Percentiles rank a stretch among this genome's conserved stretches.
Conservation (phyloP, 176 grass and related monocot species). For the Oryza glumipatula region DNA sequence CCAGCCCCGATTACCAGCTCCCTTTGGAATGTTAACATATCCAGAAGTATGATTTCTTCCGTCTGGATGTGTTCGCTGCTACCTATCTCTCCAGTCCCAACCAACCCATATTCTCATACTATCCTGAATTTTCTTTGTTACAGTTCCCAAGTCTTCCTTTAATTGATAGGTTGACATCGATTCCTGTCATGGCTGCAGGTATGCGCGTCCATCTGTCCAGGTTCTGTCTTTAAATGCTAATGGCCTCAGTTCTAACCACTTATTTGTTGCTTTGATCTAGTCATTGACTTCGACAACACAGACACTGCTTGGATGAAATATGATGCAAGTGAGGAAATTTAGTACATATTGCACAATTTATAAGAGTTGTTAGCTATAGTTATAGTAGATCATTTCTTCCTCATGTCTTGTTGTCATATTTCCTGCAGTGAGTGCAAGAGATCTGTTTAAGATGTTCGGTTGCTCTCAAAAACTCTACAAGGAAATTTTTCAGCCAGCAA, state of each 20-base stretch:
- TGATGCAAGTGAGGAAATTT: conserved; percentile 71
- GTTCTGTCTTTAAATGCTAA: background rate
- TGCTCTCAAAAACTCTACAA: conserved; percentile 80
- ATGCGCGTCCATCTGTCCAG: conserved; percentile 36
- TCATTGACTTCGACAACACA: conserved; percentile 90
- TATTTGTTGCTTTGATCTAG: conserved; percentile 56
- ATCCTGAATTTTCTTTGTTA: conserved; percentile 37
- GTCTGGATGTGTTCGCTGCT: conserved; percentile 8
- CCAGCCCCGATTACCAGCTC: conserved; percentile 72
- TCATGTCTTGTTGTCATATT: conserved; percentile 40
- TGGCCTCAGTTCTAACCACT: conserved; percentile 40
- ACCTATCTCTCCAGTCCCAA: conserved; percentile 27
- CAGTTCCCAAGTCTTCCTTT: conserved; percentile 84
- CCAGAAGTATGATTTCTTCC: conserved; percentile 60
- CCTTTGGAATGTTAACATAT: conserved; percentile 72
- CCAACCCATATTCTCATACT: conserved; percentile 9
- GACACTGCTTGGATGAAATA: conserved; percentile 90
- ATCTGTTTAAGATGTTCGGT: conserved; percentile 76
- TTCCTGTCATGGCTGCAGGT: conserved; percentile 88
- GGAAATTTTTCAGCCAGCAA: conserved; percentile 68
- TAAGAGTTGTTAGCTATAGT: conserved; percentile 1
- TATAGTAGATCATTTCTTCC: background rate
- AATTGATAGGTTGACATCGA: conserved; percentile 75
- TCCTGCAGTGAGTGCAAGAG: conserved; percentile 79
- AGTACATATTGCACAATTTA: conserved; percentile 17